phyloP scores from a whole-genome alignment of 1,284 basidiomycete genomes.

The Ganoderma boninense region DNA sequence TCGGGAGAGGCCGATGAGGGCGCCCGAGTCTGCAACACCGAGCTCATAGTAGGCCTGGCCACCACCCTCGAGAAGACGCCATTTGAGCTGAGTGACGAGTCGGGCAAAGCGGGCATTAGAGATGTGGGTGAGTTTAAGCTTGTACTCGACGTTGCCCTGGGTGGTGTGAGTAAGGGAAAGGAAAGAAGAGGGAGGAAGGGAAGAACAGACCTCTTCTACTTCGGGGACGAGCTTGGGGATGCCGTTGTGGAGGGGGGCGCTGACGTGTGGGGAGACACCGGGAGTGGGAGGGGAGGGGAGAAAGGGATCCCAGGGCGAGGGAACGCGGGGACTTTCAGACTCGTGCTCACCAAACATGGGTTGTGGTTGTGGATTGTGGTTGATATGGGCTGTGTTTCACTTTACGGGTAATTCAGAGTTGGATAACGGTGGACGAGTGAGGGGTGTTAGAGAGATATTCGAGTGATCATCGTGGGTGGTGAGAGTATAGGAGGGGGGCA shows the following conservation, averaged over 20 bases:
- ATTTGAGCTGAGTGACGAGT: conserved; percentile 93
- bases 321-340: conserved; percentile 77
- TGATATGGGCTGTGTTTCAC: conserved; percentile 12
- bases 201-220: conserved; percentile 61
- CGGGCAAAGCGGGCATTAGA: conserved; percentile 76
- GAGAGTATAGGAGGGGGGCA: conserved; percentile 16
- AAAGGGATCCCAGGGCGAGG: conserved; percentile 82
- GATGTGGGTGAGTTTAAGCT: conserved; percentile 80
- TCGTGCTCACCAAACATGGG: conserved; percentile 83
- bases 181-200: background rate
- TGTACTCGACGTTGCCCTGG: conserved; percentile 86
- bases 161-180: background rate
- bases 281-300: conserved; percentile 59
- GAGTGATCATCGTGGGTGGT: conserved; percentile 61
- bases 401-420: conserved; percentile 25
- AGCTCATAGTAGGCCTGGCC: conserved; percentile 95
- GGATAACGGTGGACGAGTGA: conserved; percentile 7
- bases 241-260: conserved; percentile 34
- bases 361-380: conserved; percentile 20
- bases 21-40: conserved; percentile 88
- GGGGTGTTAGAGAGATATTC: conserved; percentile 55
- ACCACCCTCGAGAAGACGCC: conserved; percentile 91
- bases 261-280: conserved; percentile 39
- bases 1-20: conserved; percentile 81
- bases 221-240: conserved; percentile 76